Evolutionary conservation across 805 yeast genomes (phyloP).

Genomic region (Isabelozyma heimii): DNA sequence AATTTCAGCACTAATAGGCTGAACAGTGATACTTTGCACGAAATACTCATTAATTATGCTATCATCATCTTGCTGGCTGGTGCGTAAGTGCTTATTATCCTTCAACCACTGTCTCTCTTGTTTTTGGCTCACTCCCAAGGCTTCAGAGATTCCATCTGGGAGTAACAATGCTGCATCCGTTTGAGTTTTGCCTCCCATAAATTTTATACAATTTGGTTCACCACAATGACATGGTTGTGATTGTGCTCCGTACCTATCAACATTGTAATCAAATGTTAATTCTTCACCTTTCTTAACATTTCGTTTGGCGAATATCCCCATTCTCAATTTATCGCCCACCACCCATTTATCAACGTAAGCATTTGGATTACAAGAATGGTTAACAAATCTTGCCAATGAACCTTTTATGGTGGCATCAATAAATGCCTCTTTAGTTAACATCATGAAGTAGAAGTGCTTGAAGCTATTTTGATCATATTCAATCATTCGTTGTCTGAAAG

Average conservation of each 20-base stretch:
- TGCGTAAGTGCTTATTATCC: conserved; percentile 49
- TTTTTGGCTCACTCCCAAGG: conserved; percentile 69
- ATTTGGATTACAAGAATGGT: conserved; percentile 94
- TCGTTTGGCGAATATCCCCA: conserved; percentile 93
- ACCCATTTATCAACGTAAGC: conserved; percentile 97
- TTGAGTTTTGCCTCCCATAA: conserved; percentile 95
- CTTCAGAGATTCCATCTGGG: conserved; percentile 82
- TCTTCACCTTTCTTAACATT: conserved; percentile 77
- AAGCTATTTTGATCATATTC: conserved; percentile 67
- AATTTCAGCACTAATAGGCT: conserved; percentile 41
- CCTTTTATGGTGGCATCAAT: conserved; percentile 94
- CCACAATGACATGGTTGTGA: conserved; percentile 96
- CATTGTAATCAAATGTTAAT: conserved; percentile 88
- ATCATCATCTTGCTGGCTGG: conserved; percentile 52
- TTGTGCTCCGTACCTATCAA: conserved; percentile 92
- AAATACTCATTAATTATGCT: conserved; percentile 62
- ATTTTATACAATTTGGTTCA: conserved; percentile 86
- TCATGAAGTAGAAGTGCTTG: conserved; percentile 91
- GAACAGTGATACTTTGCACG: conserved; percentile 55
- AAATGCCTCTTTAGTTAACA: conserved; percentile 88
- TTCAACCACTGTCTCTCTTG: conserved; percentile 74
- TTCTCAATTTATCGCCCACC: conserved; percentile 80
- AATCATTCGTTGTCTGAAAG: conserved; percentile 72
- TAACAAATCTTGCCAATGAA: conserved; percentile 84
- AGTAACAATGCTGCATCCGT: conserved; percentile 83